A percentile compares a stretch with the other conserved stretches of the same genome.
These are phyloP conservation scores for Neofusicoccum laricinum DNA, from an alignment of 2,329 filamentous ascomycete species.

Conservation along the genomic window DNA sequence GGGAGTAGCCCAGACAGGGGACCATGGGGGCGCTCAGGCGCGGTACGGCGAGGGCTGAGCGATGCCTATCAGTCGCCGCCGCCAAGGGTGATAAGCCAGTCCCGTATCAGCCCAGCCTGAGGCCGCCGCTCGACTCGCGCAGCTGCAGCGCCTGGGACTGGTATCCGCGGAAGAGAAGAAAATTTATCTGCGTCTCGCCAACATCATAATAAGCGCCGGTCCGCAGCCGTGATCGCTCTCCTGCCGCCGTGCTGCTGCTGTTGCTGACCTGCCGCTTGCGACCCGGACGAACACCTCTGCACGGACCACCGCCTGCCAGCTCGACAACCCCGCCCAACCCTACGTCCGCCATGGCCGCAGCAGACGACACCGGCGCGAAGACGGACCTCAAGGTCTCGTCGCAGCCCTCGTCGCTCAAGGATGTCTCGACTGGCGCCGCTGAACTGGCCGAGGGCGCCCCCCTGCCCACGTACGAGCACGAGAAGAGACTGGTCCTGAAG, in stretches of 20 bases:
- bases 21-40: background rate
- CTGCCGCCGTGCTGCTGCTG: background rate
- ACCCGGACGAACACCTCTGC: background rate
- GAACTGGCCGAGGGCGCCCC: background rate
- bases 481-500: constrained; percentile 49
- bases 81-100: constrained; percentile 4
- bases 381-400: constrained; percentile 10
- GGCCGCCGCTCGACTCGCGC: background rate
- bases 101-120: background rate
- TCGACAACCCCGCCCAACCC: background rate
- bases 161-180: background rate
- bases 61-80: constrained; percentile 10
- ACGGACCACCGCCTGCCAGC: background rate
- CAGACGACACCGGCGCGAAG: background rate
- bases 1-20: too few relatives aligned
- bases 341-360: background rate
- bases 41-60: background rate
- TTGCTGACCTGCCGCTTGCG: background rate
- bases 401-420: constrained; percentile 11
- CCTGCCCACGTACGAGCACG: constrained; percentile 17
- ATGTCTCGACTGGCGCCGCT: background rate
- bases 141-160: background rate
- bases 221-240: background rate
- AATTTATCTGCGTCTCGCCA: background rate
- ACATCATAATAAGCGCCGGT: too few relatives aligned